Percentiles rank a stretch among this genome's conserved stretches.
Conservation (phyloP, 2,329 filamentous ascomycete species). For the Pseudomassariella vexata region DNA sequence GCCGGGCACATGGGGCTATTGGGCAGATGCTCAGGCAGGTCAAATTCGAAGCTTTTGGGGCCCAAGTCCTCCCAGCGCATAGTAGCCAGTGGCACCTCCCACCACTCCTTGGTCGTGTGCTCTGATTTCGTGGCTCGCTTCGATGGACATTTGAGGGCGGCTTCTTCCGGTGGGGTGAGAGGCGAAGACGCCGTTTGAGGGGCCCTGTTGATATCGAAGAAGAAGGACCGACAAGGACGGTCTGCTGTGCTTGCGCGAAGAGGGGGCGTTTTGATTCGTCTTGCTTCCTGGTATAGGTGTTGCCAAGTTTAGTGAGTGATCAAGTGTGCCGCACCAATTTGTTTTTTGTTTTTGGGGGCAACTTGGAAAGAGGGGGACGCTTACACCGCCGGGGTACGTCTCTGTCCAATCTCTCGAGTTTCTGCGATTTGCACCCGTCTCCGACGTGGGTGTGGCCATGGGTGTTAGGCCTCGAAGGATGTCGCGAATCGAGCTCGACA, state of each 20-base stretch:
- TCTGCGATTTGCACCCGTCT: slow-evolving; percentile 8
- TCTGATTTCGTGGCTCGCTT: background rate
- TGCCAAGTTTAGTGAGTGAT: too few relatives aligned
- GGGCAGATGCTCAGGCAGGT: slow-evolving; percentile 45
- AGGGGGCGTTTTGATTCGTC: slow-evolving; percentile 41
- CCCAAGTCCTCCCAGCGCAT: slow-evolving; percentile 18
- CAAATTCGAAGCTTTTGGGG: slow-evolving; percentile 35
- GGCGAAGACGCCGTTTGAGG: slow-evolving; percentile 15
- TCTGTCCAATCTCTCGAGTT: slow-evolving; percentile 7
- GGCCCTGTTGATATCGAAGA: slow-evolving; percentile 25
- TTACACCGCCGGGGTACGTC: slow-evolving; percentile 28
- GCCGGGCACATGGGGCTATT: slow-evolving; percentile 46
- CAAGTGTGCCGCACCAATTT: too few relatives aligned
- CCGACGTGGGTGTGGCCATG: slow-evolving; percentile 20
- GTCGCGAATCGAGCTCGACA: slow-evolving; percentile 35
- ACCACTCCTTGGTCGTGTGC: slow-evolving; percentile 20
- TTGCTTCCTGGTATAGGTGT: slow-evolving; percentile 35
- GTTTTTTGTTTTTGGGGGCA: background rate
- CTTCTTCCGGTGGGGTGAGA: background rate
- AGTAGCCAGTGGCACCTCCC: slow-evolving; percentile 19
- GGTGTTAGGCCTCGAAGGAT: slow-evolving; percentile 31
- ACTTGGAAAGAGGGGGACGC: slow-evolving; percentile 7
- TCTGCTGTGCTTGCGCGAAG: slow-evolving; percentile 31
- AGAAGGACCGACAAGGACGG: slow-evolving; percentile 34
- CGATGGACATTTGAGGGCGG: background rate